Evolutionary conservation across 176 grass and related monocot genomes (phyloP).

Genomic region (Poa pratensis): DNA sequence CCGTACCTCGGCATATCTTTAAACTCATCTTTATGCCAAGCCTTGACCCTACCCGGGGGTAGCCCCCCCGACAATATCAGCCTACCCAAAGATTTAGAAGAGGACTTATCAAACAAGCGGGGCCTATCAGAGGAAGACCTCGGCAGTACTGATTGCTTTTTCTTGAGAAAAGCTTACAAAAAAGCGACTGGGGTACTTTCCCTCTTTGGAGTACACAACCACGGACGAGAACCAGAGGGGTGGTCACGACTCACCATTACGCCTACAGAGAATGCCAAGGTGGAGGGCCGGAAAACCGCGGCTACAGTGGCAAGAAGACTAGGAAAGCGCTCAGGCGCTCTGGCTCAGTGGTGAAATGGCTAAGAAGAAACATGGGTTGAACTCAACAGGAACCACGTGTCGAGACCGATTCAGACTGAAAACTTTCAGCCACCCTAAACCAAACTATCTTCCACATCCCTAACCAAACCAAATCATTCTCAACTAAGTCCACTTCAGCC

Average conservation of each 20-base stretch:
- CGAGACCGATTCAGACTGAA: not conserved
- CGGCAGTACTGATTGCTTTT: not conserved
- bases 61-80: no score
- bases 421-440: not conserved
- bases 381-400: not conserved
- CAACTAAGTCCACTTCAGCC: not conserved
- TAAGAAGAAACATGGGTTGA: not conserved
- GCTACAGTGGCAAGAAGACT: not conserved
- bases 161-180: not conserved
- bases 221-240: not conserved
- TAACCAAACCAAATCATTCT: conserved; percentile 3
- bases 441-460: not conserved
- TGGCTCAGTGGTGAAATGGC: not conserved
- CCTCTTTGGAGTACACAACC: not conserved
- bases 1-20: no score
- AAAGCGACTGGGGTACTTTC: not conserved
- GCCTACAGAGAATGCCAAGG: no score
- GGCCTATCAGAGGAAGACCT: not conserved
- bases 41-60: no score
- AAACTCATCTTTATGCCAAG: no score
- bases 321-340: not conserved
- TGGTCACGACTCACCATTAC: no score
- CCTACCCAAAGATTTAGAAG: not conserved
- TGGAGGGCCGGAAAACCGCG: not conserved
- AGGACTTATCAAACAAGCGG: not conserved